phyloP scores from a whole-genome alignment of 2,329 filamentous ascomycete species.

The Daldinia eschscholtzii region DNA sequence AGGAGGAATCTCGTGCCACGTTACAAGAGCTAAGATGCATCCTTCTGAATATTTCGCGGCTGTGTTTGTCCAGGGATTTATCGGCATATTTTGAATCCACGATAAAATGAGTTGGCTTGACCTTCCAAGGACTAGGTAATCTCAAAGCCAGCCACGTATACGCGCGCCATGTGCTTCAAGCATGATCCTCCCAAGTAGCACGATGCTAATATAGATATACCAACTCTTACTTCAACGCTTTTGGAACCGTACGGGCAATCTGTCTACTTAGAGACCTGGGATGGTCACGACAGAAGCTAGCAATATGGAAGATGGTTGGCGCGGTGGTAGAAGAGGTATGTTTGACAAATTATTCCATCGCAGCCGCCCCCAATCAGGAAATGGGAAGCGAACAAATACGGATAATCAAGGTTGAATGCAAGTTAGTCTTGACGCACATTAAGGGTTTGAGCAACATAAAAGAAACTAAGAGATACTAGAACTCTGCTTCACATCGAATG shows the following conservation, averaged over 20 bases:
- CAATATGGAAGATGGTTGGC: conserved; percentile 31
- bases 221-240: conserved; percentile 20
- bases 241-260: conserved; percentile 18
- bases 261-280: conserved; percentile 26
- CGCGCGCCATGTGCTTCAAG: conserved; percentile 31
- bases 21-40: conserved; percentile 46
- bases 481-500: conserved; percentile 39
- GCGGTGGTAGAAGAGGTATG: conserved; percentile 35
- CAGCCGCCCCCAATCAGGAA: conserved; percentile 54
- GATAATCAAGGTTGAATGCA: conserved; percentile 44
- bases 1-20: conserved; percentile 47
- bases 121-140: conserved; percentile 15
- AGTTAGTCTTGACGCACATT: conserved; percentile 46
- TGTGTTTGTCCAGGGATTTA: conserved; percentile 28
- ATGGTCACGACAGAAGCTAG: conserved; percentile 38
- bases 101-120: conserved; percentile 19
- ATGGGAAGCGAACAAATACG: conserved; percentile 58
- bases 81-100: conserved; percentile 21
- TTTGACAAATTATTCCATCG: conserved; percentile 44
- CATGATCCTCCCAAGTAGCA: conserved; percentile 36
- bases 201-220: conserved; percentile 22
- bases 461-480: conserved; percentile 22
- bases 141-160: conserved; percentile 37
- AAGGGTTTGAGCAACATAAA: conserved; percentile 45
- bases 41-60: conserved; percentile 44